Base-by-base conservation (phyloP, 2,329 filamentous ascomycete genomes). In the Xylaria sp. region DNA sequence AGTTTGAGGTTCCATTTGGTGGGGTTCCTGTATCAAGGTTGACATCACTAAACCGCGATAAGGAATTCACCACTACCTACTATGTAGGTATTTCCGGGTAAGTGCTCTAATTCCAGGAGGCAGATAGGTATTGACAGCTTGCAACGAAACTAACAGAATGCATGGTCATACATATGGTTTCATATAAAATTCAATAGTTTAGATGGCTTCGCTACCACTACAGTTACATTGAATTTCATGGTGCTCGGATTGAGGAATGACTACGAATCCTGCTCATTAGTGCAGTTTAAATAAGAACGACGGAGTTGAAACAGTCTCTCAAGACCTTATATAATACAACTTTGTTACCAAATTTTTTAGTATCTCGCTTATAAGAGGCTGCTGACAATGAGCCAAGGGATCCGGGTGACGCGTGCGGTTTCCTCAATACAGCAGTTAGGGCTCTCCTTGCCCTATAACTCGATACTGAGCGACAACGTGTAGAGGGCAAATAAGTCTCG, bases 41-140 rank as follows among this genome's bases (percentile, higher is more conserved):
- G 67, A 70, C 67, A 67, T 67, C 60, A 64, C 54, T 61, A 51
- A 36, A 33, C 41, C 33, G 28, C 58, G 68, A 68, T 70, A 62
- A 69, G 67, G 25, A 54, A 57, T 39, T 13, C 46, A 51, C 39
- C 56, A 25, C 56, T 46, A 23, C 33, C 33, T 36, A 36, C 33
- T 10, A 4, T 4, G 28, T 8, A 36, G 33, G 33, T 36, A 46
- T 39, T 58, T 58, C 56, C 56, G 39, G 39, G 15, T 46, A 48
- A 46, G 56, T 55, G 6, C 28, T 10, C 28, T 55, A 23, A 28
- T 28, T 5, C n/a, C 23, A 58, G 36, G 39, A 31, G 23, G 23
- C 18, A 36, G 52, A 31, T 18, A 36, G 28, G 2, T 28, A 28
- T 28, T 28, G 28, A 28, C 28, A 28, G 3, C n/a, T 36, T 2